Evolutionary conservation across 805 yeast genomes (phyloP), one percentile per base, ranked within the genome.

Genomic region (Myxozyma kluyveri): DNA sequence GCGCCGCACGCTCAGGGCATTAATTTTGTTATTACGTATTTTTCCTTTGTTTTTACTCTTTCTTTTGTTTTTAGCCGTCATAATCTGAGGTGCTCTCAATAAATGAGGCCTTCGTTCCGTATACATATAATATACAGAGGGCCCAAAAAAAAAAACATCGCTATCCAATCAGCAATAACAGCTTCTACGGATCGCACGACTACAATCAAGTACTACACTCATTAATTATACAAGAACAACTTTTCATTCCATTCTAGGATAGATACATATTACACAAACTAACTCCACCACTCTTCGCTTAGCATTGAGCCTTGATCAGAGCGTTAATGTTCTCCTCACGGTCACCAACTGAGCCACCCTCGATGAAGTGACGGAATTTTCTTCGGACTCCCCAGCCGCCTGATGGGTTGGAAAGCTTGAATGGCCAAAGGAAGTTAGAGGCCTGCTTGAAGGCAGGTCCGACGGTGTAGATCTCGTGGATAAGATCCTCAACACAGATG

Each of bases 361-460:
- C 88, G 78, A 83, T 83, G 72, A 80, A 84, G 75, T 83, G 88
- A 76, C 79, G 80, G 86, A 83, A 84, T 81, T 84, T 83, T 80
- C 88, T 81, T 65, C 76, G 75, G 62, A 81, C 79, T 73, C 86
- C 83, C 88, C 86, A 83, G 73, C 89, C 89, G 70, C 89, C 89
- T 69, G 75, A 75, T 69, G 89, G 89, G 78, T 83, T 83, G 63
- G 88, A 83, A 69, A 83, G 81, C 77, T 83, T 79, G 86, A 83
- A 83, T 72, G 89, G 89, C 87, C 88, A 83, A 74, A 83, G 75
- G 79, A 83, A 83, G 87, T 83, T 83, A 80, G 81, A 80, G 65
- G 83, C 89, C 75, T 84, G 88, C 78, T 83, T 83, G 84, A 83
- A 83, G 81, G 83, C 81, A 69, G 88, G 88, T 67, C 89, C 89